Evolutionary conservation across 169 alveolate genomes (phyloP), one percentile per base, ranked within the genome.

Genomic region (Plasmodium malariae): DNA sequence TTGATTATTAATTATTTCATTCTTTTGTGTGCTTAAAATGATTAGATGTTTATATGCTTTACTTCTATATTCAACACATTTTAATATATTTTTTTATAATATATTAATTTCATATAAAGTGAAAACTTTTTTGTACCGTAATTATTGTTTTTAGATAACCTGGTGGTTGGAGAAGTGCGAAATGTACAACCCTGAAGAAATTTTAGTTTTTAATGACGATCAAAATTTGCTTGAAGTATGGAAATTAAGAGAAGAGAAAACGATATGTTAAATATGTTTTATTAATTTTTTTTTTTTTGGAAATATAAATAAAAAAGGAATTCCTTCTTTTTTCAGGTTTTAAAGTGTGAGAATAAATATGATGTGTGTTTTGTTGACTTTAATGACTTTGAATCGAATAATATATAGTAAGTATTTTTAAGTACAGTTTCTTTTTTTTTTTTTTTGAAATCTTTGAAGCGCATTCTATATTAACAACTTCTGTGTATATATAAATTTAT

Each of bases 81-180:
- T 40, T 40, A 40, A 40, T 40, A 40, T n/a, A 40, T 40, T 40
- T 40, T 40, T 6, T 40, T 9, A 40, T 9, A 5, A 40, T 40
- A 9, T 40, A 40, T 40, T 6, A 6, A 9, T 9, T 40, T 5
- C 51, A 6, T 40, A 40, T 40, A 40, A 40, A 40, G 5, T 40
- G 5, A 6, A 5, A 5, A 6, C 5, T 40, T 40, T 9, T 40
- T 6, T 5, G 9, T 9, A 40, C 5, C 51, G 51, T 69, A 28
- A n/a, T 72, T 71, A 30, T 74, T 19, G 21, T 74, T 60, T 40
- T 76, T 85, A 85, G 92, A 57, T 55, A 30, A 85, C 17, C n/a
- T 85, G 92, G 92, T 85, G 92, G 92, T 7, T 85, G 14, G 71
- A 85, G 55, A 85, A 54, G 26, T 69, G 85, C 55, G 87, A 70